Base-by-base conservation (phyloP, 306 rosid genomes). In the Pyrus pyrifolia region DNA sequence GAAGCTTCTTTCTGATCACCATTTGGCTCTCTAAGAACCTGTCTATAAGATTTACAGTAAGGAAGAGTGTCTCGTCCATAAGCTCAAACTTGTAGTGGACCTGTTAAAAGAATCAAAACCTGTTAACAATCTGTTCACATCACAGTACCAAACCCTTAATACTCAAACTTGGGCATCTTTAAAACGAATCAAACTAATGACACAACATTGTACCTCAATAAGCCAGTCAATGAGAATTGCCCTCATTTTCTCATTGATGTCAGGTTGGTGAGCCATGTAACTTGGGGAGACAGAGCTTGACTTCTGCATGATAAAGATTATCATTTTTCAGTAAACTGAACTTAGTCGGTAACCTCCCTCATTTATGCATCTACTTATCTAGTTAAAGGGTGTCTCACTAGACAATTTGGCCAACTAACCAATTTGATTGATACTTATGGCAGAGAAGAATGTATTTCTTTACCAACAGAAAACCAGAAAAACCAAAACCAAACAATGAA, bases 1-100 rank as follows among this genome's bases (percentile, higher is more conserved):
- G 91, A 74, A 88, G 91, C 38, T 83, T 88, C 86, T 83, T 88
- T 75, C 89, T 83, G 45, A 75, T 72, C 25, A 88, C 82, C 4
- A 79, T 68, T 23, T 83, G 83, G 67, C 76, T 68, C 21, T 87
- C 88, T 66, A 88, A 72, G 72, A 88, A 88, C 79, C 89, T 83
- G 64, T 88, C 91, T 21, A 88, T 83, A 57, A 88, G 76, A 82
- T 83, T 88, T 72, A 85, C 81, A 0, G 88, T 81, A 46, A 88
- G 88, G 66, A 79, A 88, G 25, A 88, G 71, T n/a, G 89, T 88
- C 91, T 88, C 91, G 2, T 88, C 89, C 89, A 88, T 88, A 60
- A 88, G 83, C 72, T 88, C 89, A 81, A 88, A 88, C 77, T 83
- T 88, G 88, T 88, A 85, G 78, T 88, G 91, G 52, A 88, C 91